These are phyloP conservation scores for Thelephora terrestris DNA, from an alignment of 1,284 basidiomycete species.

Conservation along the genomic window DNA sequence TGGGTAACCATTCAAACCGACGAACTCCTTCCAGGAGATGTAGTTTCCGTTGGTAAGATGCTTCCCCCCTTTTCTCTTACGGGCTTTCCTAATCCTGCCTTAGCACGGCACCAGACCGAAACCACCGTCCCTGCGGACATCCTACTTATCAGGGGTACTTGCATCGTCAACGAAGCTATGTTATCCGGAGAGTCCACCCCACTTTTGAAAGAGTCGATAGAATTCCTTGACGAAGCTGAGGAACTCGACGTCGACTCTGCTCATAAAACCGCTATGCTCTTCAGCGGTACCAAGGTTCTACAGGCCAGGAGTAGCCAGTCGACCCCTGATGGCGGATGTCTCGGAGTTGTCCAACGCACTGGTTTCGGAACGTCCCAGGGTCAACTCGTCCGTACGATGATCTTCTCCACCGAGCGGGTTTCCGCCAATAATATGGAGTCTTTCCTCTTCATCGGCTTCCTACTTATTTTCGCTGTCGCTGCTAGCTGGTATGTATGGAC, in stretches of 20 bases:
- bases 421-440: slow-evolving; percentile 91
- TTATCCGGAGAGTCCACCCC: slow-evolving; percentile 94
- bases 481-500: slow-evolving; percentile 96
- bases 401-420: slow-evolving; percentile 91
- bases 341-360: slow-evolving; percentile 87
- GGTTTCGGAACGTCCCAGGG: slow-evolving; percentile 96
- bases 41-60: slow-evolving; percentile 67
- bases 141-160: slow-evolving; percentile 78
- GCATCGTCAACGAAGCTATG: slow-evolving; percentile 97
- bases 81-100: slow-evolving; percentile 2
- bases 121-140: slow-evolving; percentile 88
- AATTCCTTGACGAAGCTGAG: slow-evolving; percentile 70
- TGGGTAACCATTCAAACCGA: slow-evolving; percentile 79
- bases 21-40: slow-evolving; percentile 81
- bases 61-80: not conserved
- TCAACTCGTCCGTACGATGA: slow-evolving; percentile 93
- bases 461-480: slow-evolving; percentile 92
- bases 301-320: slow-evolving; percentile 59
- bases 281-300: slow-evolving; percentile 90
- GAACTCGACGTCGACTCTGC: slow-evolving; percentile 73
- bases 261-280: slow-evolving; percentile 84
- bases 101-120: slow-evolving; percentile 70
- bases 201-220: slow-evolving; percentile 85
- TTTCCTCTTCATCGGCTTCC: slow-evolving; percentile 93
- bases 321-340: slow-evolving; percentile 83